phyloP scores from a whole-genome alignment of 176 grass and related monocot genomes.

The Tuctoria greenei region DNA sequence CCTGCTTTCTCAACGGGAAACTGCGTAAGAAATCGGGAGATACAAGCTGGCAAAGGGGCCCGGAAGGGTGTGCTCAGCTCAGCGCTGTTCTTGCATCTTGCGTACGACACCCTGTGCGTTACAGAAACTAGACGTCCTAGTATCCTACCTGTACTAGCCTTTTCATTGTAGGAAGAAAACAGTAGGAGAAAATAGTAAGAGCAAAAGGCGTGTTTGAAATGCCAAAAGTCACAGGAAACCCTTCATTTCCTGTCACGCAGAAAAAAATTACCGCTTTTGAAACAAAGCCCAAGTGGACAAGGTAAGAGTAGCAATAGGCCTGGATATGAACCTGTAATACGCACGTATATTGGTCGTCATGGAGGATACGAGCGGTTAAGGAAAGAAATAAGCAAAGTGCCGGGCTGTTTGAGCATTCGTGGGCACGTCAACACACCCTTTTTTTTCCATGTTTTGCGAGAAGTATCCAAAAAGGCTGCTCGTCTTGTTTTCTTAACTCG shows the following conservation, averaged over 20 bases:
- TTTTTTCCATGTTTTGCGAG: too few relatives aligned
- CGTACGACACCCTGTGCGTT: not conserved
- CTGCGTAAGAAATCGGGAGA: slow-evolving; percentile 13
- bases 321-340: too few relatives aligned
- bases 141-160: not conserved
- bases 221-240: not conserved
- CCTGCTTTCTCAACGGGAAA: not conserved
- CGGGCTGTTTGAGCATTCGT: too few relatives aligned
- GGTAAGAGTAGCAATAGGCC: too few relatives aligned
- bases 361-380: too few relatives aligned
- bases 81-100: slow-evolving; percentile 6
- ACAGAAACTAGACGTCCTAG: not conserved
- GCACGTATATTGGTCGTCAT: too few relatives aligned
- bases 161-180: not conserved
- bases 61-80: not conserved
- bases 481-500: too few relatives aligned
- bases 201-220: too few relatives aligned
- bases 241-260: not conserved
- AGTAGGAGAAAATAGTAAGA: not conserved
- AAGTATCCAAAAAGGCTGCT: too few relatives aligned
- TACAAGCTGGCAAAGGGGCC: slow-evolving; percentile 33
- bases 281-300: not conserved
- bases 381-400: too few relatives aligned
- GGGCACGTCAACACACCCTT: too few relatives aligned
- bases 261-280: not conserved